Evolutionary conservation across 495 filamentous ascomycete genomes (phyloP), one percentile per base, ranked within the genome.

Genomic region (Penicillium canescens): DNA sequence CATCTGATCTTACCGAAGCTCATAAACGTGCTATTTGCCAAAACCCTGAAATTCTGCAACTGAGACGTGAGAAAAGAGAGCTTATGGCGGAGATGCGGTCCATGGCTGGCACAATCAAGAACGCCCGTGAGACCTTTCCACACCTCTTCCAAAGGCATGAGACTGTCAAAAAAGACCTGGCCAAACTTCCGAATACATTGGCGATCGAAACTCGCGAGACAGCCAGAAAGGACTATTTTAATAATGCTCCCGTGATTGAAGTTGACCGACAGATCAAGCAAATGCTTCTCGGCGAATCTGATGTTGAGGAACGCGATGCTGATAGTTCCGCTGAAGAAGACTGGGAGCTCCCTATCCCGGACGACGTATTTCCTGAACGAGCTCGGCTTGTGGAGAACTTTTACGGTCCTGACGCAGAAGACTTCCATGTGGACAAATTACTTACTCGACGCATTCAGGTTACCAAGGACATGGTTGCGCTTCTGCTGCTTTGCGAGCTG

Each of bases 201-300:
- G 46, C 34, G 46, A 61, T 43, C 21, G 45, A 67, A 12, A 67
- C 59, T 4, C 43, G 42, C 38, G 48, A 67, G 53, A 49, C 41
- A 47, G 64, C 67, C n/a, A 58, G 67, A 53, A 67, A 70, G 28
- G 57, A 70, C 9, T 47, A 70, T 65, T 70, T 67, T 42, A 40
- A 51, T 23, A 65, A 46, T 34, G 50, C 52, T 16, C 62, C 65
- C 35, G 41, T 68, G 26, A 43, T 65, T 3, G 60, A 68, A 61
- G 46, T 68, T 28, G 37, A 68, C 55, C 40, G 60, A 56, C 44
- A 68, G 52, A 68, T 66, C n/a, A 61, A 66, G 37, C 52, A 66
- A 42, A 26, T 26, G 24, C 65, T 68, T 31, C 59, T 65, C 9
- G 47, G 55, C 40, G 33, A 56, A 9, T 38, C 42, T 54, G 24